Percentiles rank a stretch among this genome's conserved stretches.
These are phyloP conservation scores for Neoboletus magnificus DNA, from an alignment of 768 basidiomycete species.

Conservation along the genomic window DNA sequence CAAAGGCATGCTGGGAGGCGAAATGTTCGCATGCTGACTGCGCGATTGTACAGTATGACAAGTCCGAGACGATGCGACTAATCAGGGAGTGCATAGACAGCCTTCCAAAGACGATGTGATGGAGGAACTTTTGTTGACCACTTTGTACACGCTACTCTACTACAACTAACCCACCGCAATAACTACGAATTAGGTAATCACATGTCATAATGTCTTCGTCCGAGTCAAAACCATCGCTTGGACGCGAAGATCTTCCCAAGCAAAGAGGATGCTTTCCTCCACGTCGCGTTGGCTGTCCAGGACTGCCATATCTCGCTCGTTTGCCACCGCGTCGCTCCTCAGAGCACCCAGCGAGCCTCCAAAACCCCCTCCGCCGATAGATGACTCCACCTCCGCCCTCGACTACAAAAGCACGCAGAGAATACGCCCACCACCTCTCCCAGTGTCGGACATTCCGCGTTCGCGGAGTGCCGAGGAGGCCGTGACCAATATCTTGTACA, in stretches of 20 bases:
- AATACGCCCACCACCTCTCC: constrained; percentile 77
- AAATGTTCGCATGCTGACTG: constrained; percentile 47
- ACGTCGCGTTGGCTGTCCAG: constrained; percentile 20
- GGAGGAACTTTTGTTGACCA: not conserved
- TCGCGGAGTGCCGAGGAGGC: constrained; percentile 89
- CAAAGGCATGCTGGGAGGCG: constrained; percentile 59
- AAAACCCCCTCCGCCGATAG: constrained; percentile 74
- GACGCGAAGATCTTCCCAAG: not conserved
- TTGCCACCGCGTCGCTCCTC: constrained; percentile 19
- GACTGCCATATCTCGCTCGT: constrained; percentile 17
- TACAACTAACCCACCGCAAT: not conserved
- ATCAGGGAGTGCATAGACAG: constrained; percentile 53
- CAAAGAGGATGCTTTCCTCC: constrained; percentile 8
- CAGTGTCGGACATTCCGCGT: constrained; percentile 80
- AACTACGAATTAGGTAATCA: constrained; percentile 12
- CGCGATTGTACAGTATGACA: constrained; percentile 52
- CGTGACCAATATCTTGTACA: constrained; percentile 96
- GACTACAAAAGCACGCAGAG: constrained; percentile 83
- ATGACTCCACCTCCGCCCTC: constrained; percentile 92
- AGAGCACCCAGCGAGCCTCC: constrained; percentile 40
- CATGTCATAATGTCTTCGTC: not conserved
- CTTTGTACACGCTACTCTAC: not conserved
- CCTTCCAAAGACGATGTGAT: constrained; percentile 39
- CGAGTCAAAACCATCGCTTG: not conserved
- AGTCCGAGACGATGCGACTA: constrained; percentile 49